Conservation (phyloP, 2,329 filamentous ascomycete genomes). For the Atkinsonella texensis region DNA sequence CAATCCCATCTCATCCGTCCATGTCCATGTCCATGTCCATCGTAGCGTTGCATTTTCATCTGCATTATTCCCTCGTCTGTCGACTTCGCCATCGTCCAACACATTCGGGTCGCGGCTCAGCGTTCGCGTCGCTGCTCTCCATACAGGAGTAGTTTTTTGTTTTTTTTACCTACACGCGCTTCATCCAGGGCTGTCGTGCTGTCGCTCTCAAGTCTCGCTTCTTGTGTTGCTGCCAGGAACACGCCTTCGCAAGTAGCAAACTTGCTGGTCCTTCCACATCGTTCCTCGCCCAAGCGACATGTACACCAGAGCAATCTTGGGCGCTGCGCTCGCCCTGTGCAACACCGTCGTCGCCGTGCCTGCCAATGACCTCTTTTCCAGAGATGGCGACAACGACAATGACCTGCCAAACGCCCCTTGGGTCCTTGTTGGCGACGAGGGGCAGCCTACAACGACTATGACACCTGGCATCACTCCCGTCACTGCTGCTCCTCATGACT, state of each 20-base stretch:
- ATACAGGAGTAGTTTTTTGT: too few species aligned
- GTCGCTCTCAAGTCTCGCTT: not conserved
- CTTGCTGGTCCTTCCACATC: not conserved
- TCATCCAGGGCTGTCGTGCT: too few species aligned
- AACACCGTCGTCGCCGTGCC: conserved; percentile 17
- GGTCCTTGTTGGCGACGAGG: conserved; percentile 38
- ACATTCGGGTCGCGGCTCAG: not conserved
- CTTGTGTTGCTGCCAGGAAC: too few species aligned
- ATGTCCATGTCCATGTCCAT: too few species aligned
- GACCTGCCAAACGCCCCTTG: conserved; percentile 26
- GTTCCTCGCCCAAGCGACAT: conserved; percentile 12
- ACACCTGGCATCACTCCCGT: conserved; percentile 32
- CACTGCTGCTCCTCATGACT: conserved; percentile 31
- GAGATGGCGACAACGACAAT: conserved; percentile 11
- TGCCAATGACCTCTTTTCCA: conserved; percentile 10
- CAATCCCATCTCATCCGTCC: not conserved
- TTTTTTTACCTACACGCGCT: not conserved
- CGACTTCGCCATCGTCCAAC: not conserved
- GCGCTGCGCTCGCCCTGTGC: conserved; percentile 14
- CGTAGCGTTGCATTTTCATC: not conserved
- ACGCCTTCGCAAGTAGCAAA: not conserved
- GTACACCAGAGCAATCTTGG: conserved; percentile 19
- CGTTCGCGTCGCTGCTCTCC: too few species aligned
- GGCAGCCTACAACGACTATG: conserved; percentile 31
- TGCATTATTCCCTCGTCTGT: not conserved